These are phyloP conservation scores for Knoxdaviesia capensis DNA, from an alignment of 2,329 filamentous ascomycete genomes.

Conservation along the genomic window DNA sequence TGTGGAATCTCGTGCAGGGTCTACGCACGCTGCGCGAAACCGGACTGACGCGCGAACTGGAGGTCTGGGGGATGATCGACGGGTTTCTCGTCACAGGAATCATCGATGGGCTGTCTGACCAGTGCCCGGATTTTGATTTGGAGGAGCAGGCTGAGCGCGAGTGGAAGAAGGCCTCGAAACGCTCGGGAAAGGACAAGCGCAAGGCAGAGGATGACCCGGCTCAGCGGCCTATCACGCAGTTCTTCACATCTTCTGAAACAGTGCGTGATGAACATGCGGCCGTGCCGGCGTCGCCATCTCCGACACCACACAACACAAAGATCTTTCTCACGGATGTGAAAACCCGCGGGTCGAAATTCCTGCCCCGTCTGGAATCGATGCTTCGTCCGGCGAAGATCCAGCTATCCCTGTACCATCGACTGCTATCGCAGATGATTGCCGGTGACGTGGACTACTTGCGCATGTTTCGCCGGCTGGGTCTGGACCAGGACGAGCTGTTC, in stretches of 20 bases:
- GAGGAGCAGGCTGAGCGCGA: constrained; percentile 31
- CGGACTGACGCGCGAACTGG: constrained; percentile 55
- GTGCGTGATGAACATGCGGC: too few species aligned
- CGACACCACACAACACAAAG: constrained; percentile 10
- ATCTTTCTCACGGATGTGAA: constrained; percentile 81
- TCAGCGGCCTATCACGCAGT: constrained; percentile 20
- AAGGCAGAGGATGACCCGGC: constrained; percentile 10
- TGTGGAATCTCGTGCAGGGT: constrained; percentile 87
- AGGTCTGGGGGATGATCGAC: constrained; percentile 70
- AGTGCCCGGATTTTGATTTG: constrained; percentile 52
- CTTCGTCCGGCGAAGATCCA: constrained; percentile 69
- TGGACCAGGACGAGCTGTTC: constrained; percentile 46
- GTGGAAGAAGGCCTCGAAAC: too few species aligned
- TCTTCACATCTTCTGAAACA: constrained; percentile 13
- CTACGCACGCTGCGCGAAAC: constrained; percentile 51
- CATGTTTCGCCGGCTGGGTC: constrained; percentile 50
- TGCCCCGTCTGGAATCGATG: constrained; percentile 45
- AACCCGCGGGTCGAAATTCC: constrained; percentile 44
- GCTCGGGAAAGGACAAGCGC: constrained; percentile 7
- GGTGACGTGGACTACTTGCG: constrained; percentile 47
- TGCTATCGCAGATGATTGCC: constrained; percentile 57
- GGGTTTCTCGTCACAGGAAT: constrained; percentile 73
- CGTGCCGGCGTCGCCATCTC: not conserved
- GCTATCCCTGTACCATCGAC: constrained; percentile 71
- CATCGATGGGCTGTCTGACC: constrained; percentile 68